phyloP scores from a whole-genome alignment of 495 filamentous ascomycete species.

The Penicillium angulare region DNA sequence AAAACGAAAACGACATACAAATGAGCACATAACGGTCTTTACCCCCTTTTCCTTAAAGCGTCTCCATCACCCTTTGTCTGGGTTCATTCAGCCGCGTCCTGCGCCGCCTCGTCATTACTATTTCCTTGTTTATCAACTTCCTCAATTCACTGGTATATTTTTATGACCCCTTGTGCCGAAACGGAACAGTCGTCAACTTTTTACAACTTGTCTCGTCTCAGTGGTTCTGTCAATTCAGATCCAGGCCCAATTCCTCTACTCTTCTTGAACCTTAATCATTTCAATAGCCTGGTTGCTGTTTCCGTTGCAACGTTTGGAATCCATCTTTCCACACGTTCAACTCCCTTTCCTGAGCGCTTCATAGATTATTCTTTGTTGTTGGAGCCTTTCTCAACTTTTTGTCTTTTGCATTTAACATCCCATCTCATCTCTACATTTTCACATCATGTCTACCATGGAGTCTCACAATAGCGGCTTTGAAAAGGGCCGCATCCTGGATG shows the following conservation, averaged over 20 bases:
- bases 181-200: background rate
- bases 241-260: conserved; percentile 33
- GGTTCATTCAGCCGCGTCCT: conserved; percentile 41
- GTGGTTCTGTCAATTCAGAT: conserved; percentile 30
- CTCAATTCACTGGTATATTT: conserved; percentile 40
- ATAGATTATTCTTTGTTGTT: conserved; percentile 27
- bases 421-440: conserved; percentile 16
- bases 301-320: conserved; percentile 21
- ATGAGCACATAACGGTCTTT: conserved; percentile 69
- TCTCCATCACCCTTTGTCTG: conserved; percentile 46
- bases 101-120: conserved; percentile 41
- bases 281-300: conserved; percentile 42
- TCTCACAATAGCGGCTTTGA: conserved; percentile 74
- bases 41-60: conserved; percentile 46
- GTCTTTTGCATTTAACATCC: conserved; percentile 22
- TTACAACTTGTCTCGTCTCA: conserved; percentile 21
- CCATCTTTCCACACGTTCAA: conserved; percentile 39
- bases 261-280: conserved; percentile 39
- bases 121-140: conserved; percentile 59
- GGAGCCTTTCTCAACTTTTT: conserved; percentile 12
- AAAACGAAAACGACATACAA: conserved; percentile 50
- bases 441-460: conserved; percentile 62
- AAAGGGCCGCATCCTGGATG: conserved; percentile 71
- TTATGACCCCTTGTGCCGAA: conserved; percentile 68
- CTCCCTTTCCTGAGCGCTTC: conserved; percentile 22